A percentile compares a stretch with the other conserved stretches of the same genome.
phyloP scores from a whole-genome alignment of 2,329 filamentous ascomycete species.

The Septoria linicola region DNA sequence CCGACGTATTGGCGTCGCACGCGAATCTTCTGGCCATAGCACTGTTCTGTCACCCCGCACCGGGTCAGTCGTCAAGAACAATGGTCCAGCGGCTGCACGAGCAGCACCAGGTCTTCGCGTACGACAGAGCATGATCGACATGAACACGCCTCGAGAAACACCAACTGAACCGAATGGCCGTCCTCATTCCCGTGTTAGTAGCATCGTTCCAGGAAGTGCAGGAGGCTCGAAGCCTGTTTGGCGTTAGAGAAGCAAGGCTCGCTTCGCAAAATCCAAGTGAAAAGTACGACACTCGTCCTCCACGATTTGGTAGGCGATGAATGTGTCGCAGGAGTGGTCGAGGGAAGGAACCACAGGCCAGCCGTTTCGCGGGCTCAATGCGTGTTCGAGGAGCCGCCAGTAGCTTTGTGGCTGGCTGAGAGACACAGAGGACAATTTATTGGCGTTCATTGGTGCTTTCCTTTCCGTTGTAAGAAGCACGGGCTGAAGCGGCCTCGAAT shows the following conservation, averaged over 20 bases:
- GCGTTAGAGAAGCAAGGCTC: neutral
- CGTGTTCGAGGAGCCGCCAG: too few relatives aligned
- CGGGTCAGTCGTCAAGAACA: constrained; percentile 57
- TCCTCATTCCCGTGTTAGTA: constrained; percentile 18
- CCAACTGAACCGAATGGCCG: constrained; percentile 12
- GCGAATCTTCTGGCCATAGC: constrained; percentile 47
- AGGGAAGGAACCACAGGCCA: too few relatives aligned
- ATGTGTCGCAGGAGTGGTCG: too few relatives aligned
- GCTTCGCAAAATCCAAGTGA: too few relatives aligned
- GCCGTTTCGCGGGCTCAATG: too few relatives aligned
- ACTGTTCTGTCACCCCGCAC: constrained; percentile 61
- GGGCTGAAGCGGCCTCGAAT: neutral
- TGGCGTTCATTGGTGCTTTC: too few relatives aligned
- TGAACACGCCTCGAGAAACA: constrained; percentile 18
- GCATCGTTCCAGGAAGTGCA: constrained; percentile 15
- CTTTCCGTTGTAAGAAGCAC: too few relatives aligned
- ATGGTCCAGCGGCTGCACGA: constrained; percentile 14
- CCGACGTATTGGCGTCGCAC: constrained; percentile 63
- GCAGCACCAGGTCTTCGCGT: constrained; percentile 8
- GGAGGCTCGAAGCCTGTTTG: constrained; percentile 15
- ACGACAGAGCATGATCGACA: constrained; percentile 27
- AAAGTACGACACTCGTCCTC: too few relatives aligned
- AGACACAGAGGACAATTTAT: too few relatives aligned
- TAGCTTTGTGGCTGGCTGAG: too few relatives aligned
- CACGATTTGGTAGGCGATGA: too few relatives aligned